A percentile compares a stretch with the other conserved stretches of the same genome.
These are phyloP conservation scores for Omphalotus guepiniiformis DNA, from an alignment of 768 basidiomycete species.

Conservation along the genomic window DNA sequence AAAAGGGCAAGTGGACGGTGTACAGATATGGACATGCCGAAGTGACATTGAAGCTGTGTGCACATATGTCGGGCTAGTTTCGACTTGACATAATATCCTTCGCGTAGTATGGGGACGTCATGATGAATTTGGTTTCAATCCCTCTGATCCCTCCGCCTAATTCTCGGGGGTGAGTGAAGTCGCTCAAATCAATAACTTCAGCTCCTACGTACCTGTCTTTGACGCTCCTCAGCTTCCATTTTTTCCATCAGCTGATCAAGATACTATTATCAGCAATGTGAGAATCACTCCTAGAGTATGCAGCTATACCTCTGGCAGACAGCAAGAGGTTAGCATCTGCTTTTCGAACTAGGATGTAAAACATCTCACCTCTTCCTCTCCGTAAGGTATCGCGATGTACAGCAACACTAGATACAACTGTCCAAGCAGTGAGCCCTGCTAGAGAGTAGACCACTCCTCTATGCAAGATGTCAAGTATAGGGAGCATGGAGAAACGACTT, in stretches of 20 bases:
- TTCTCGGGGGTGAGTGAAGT: too few relatives aligned
- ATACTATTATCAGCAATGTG: neutral
- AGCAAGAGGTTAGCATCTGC: too few relatives aligned
- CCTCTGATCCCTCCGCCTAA: too few relatives aligned
- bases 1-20: too few relatives aligned
- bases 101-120: too few relatives aligned
- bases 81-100: too few relatives aligned
- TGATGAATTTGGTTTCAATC: too few relatives aligned
- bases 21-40: too few relatives aligned
- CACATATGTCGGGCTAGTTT: too few relatives aligned
- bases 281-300: slow-evolving; percentile 4
- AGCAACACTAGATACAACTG: slow-evolving; percentile 45
- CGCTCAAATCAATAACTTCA: neutral
- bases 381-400: slow-evolving; percentile 53
- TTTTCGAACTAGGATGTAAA: neutral
- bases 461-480: slow-evolving; percentile 46
- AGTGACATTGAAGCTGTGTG: too few relatives aligned
- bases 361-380: slow-evolving; percentile 48
- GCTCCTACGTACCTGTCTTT: slow-evolving; percentile 5
- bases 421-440: slow-evolving; percentile 48
- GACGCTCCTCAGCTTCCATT: slow-evolving; percentile 7
- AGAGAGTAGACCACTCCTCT: slow-evolving; percentile 52
- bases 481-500: too few relatives aligned
- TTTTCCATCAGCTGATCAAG: neutral
- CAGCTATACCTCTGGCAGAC: slow-evolving; percentile 3